Conservation (phyloP, 176 grass and related monocot species). For the Rhynchospora pubera region DNA sequence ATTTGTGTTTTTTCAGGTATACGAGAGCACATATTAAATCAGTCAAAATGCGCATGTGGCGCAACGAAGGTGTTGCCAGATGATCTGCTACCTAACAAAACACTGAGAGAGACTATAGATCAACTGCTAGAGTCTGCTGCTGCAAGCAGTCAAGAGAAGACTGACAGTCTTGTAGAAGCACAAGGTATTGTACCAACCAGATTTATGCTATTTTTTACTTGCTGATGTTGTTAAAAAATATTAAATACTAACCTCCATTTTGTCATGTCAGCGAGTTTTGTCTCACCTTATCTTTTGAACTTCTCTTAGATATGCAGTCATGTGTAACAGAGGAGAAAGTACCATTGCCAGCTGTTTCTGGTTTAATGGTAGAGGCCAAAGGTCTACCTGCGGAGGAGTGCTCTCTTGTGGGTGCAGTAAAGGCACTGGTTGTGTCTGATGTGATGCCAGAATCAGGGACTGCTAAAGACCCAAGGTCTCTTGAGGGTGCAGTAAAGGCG, state of each 20-base stretch:
- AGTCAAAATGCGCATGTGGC: slow-evolving; percentile 75
- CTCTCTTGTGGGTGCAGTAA: slow-evolving; percentile 45
- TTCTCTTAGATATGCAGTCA: slow-evolving; percentile 68
- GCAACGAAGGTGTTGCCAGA: slow-evolving; percentile 87
- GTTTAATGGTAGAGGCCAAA: slow-evolving; percentile 77
- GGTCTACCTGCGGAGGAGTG: slow-evolving; percentile 39
- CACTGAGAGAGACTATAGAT: slow-evolving; percentile 86
- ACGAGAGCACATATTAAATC: slow-evolving; percentile 79
- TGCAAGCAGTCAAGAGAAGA: slow-evolving; percentile 86
- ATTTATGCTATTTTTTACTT: neutral
- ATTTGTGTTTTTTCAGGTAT: slow-evolving; percentile 50
- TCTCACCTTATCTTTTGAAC: slow-evolving; percentile 3
- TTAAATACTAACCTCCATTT: neutral
- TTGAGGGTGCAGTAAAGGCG: slow-evolving; percentile 42
- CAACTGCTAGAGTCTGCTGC: slow-evolving; percentile 73
- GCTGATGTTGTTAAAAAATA: too few relatives aligned
- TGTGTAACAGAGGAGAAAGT: slow-evolving; percentile 56
- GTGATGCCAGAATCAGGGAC: slow-evolving; percentile 41
- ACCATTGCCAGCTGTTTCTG: slow-evolving; percentile 66
- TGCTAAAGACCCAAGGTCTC: slow-evolving; percentile 49
- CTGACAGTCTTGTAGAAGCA: slow-evolving; percentile 60
- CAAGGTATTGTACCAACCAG: slow-evolving; percentile 43
- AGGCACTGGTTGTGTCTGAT: slow-evolving; percentile 44
- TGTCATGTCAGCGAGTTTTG: neutral
- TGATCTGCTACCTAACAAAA: slow-evolving; percentile 91